A percentile compares a stretch with the other conserved stretches of the same genome.
Conservation (phyloP, 2,329 filamentous ascomycete genomes). For the Pezicula rhizophila region DNA sequence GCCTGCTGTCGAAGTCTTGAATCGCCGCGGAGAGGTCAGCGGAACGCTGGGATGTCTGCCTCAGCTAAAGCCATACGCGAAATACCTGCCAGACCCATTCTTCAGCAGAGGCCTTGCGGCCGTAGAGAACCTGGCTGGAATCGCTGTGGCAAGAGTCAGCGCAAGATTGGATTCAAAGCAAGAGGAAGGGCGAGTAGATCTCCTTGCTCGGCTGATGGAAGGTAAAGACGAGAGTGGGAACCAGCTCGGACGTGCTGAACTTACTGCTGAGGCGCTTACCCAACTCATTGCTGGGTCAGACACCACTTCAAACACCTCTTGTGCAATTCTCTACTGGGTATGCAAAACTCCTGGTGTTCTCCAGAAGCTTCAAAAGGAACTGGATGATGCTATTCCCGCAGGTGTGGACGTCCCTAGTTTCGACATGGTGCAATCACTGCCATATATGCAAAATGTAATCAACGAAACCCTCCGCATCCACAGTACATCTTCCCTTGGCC, state of each 20-base stretch:
- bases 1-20: constrained; percentile 80
- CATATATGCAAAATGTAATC: constrained; percentile 71
- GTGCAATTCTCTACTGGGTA: constrained; percentile 75
- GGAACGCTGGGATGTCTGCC: constrained; percentile 73
- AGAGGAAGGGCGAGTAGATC: constrained; percentile 65
- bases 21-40: constrained; percentile 80
- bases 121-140: constrained; percentile 76
- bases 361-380: constrained; percentile 64
- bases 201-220: constrained; percentile 79
- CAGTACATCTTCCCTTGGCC: constrained; percentile 77
- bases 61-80: constrained; percentile 69
- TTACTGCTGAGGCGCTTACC: constrained; percentile 83
- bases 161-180: constrained; percentile 64
- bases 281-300: constrained; percentile 79
- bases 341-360: constrained; percentile 65
- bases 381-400: constrained; percentile 63
- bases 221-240: constrained; percentile 75
- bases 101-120: constrained; percentile 69
- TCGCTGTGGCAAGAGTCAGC: constrained; percentile 77
- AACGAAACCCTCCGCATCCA: constrained; percentile 83
- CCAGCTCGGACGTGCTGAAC: constrained; percentile 68
- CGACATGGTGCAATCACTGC: constrained; percentile 66
- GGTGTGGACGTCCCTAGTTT: constrained; percentile 60
- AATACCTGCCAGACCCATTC: constrained; percentile 76
- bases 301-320: constrained; percentile 74